Evolutionary conservation across 768 basidiomycete genomes (phyloP).

Genomic region (Boletus eberwhitei): DNA sequence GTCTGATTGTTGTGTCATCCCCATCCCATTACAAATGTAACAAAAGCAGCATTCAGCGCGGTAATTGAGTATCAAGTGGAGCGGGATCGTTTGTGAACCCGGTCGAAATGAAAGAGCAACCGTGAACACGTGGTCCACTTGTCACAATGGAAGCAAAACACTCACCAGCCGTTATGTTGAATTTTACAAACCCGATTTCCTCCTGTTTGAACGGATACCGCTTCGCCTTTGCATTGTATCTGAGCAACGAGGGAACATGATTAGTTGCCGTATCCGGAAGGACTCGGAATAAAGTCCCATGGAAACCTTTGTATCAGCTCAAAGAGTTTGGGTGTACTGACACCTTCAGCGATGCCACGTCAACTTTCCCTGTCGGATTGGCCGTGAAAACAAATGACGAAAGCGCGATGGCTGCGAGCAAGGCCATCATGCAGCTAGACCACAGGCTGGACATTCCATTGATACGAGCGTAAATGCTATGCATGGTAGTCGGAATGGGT

Average conservation of each 20-base stretch:
- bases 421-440: slow-evolving; percentile 70
- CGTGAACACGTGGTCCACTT: slow-evolving; percentile 20
- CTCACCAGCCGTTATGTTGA: slow-evolving; percentile 78
- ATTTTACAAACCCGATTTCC: slow-evolving; percentile 77
- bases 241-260: slow-evolving; percentile 18
- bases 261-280: slow-evolving; percentile 12
- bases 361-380: slow-evolving; percentile 53
- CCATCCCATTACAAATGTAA: too few relatives aligned
- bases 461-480: slow-evolving; percentile 63
- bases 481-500: slow-evolving; percentile 46
- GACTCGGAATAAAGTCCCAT: slow-evolving; percentile 8
- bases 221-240: slow-evolving; percentile 47
- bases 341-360: slow-evolving; percentile 74
- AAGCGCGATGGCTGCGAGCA: slow-evolving; percentile 67
- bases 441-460: slow-evolving; percentile 74
- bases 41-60: slow-evolving; percentile 5
- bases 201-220: slow-evolving; percentile 60
- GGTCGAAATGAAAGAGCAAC: slow-evolving; percentile 26
- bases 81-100: slow-evolving; percentile 6
- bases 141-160: slow-evolving; percentile 27
- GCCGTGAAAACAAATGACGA: slow-evolving; percentile 67
- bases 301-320: neutral
- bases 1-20: slow-evolving; percentile 44
- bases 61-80: slow-evolving; percentile 16
- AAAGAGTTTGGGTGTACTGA: slow-evolving; percentile 36